These are phyloP conservation scores for Lactifluus pinguis DNA, from an alignment of 768 basidiomycete genomes.

Conservation along the genomic window DNA sequence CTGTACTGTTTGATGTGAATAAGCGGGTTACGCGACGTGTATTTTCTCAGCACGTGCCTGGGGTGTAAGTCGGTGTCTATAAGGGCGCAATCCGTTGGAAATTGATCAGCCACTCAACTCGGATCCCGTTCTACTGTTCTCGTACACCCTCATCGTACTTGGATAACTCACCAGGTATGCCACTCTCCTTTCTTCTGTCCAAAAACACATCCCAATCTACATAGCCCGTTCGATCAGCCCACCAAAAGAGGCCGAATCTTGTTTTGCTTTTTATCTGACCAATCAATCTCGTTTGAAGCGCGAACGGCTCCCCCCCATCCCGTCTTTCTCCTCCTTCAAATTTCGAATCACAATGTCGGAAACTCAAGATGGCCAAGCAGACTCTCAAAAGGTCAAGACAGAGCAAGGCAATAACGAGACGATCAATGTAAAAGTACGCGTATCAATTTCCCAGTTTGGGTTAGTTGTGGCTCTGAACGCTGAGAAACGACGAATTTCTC, in stretches of 20 bases:
- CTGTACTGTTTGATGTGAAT: no score
- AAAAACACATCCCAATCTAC: neutral
- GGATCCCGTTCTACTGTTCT: no score
- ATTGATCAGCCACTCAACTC: conserved; percentile 3
- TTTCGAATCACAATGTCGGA: conserved; percentile 6
- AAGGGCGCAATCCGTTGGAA: conserved; percentile 6
- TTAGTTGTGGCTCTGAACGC: neutral
- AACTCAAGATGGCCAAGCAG: neutral
- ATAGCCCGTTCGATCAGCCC: neutral
- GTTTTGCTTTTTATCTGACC: neutral
- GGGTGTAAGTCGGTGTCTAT: neutral
- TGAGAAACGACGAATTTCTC: neutral
- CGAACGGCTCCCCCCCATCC: neutral
- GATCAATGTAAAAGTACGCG: conserved; percentile 70
- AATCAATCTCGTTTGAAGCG: neutral
- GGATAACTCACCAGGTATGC: neutral
- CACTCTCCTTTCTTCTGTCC: neutral
- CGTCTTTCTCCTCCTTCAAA: neutral
- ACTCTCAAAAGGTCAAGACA: conserved; percentile 22
- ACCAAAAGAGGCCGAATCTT: neutral
- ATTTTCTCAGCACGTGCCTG: conserved; percentile 17
- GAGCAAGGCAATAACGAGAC: conserved; percentile 56
- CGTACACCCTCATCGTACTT: neutral
- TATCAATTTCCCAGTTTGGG: neutral
- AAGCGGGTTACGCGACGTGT: neutral